A percentile compares a stretch with the other conserved stretches of the same genome.
Evolutionary conservation across 768 basidiomycete genomes (phyloP).

Genomic region (Suillus ampliporus): DNA sequence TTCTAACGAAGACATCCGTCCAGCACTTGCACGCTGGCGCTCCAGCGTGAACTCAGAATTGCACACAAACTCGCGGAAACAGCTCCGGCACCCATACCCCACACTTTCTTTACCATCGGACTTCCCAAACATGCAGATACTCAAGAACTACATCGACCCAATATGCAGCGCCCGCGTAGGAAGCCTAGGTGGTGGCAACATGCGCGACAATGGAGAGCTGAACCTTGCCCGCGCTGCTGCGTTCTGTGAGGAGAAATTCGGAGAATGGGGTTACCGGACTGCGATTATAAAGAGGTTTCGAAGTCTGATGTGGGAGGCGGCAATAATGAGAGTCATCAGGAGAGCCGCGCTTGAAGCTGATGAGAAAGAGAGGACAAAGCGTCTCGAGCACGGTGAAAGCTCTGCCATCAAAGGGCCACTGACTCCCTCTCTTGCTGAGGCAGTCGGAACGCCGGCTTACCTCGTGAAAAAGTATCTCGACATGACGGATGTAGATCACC

Average conservation of each 20-base stretch:
- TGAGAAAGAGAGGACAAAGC: conserved; percentile 32
- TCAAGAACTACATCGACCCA: conserved; percentile 30
- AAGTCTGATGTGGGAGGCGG: conserved; percentile 26
- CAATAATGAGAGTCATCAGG: conserved; percentile 27
- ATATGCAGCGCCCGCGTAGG: conserved; percentile 22
- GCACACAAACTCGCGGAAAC: conserved; percentile 28
- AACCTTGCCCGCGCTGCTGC: conserved; percentile 25
- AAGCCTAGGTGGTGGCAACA: conserved; percentile 18
- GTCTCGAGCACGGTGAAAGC: conserved; percentile 23
- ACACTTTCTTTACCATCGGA: conserved; percentile 19
- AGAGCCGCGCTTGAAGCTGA: conserved; percentile 37
- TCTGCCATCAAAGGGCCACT: conserved; percentile 25
- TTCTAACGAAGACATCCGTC: conserved; percentile 14
- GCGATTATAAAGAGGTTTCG: conserved; percentile 27
- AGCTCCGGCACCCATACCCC: conserved; percentile 20
- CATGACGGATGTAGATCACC: conserved; percentile 15
- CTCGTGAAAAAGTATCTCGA: conserved; percentile 26
- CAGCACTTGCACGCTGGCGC: conserved; percentile 32
- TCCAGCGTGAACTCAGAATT: conserved; percentile 28
- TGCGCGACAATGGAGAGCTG: conserved; percentile 26
- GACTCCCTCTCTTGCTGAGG: conserved; percentile 18
- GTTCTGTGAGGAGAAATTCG: conserved; percentile 34
- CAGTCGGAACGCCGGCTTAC: conserved; percentile 26
- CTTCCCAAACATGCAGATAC: conserved; percentile 26
- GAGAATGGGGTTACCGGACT: conserved; percentile 30